These are phyloP conservation scores for Trichoderma koningiopsis DNA, from an alignment of 2,329 filamentous ascomycete species.

Conservation along the genomic window DNA sequence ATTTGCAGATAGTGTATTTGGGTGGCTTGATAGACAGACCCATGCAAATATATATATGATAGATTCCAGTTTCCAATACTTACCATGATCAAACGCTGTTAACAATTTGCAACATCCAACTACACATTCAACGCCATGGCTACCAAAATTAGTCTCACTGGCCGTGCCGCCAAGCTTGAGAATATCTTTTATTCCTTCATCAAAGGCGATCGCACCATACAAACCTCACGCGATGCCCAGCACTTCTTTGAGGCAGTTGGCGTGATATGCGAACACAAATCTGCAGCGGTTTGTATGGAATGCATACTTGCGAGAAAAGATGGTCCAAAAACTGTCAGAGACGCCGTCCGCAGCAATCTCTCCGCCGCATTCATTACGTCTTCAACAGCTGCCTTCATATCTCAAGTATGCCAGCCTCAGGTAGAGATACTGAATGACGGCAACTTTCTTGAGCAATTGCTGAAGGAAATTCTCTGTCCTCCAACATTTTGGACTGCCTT, in stretches of 20 bases:
- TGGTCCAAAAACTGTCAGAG: constrained; percentile 22
- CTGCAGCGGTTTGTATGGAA: constrained; percentile 24
- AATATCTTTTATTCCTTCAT: constrained; percentile 24
- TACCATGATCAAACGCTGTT: background rate
- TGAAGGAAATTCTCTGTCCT: constrained; percentile 25
- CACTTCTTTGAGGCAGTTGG: constrained; percentile 29
- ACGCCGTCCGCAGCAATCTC: constrained; percentile 26
- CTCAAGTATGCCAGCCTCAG: constrained; percentile 7
- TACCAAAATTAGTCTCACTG: background rate
- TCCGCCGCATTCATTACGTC: constrained; percentile 3
- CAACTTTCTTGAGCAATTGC: constrained; percentile 20
- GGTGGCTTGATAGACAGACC: background rate
- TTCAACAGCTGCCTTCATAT: constrained; percentile 18
- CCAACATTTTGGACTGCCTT: constrained; percentile 27
- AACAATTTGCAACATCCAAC: background rate
- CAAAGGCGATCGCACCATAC: constrained; percentile 20
- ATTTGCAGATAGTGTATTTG: background rate
- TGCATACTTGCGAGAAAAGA: constrained; percentile 18
- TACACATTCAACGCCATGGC: background rate
- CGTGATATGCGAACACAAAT: constrained; percentile 16
- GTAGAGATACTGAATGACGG: constrained; percentile 27
- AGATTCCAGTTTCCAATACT: background rate
- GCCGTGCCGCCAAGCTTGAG: constrained; percentile 20
- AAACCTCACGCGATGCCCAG: constrained; percentile 25
- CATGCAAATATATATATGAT: background rate